Percentiles rank a stretch among this genome's conserved stretches.
These are phyloP conservation scores for Crithidia mellificae DNA, from an alignment of 208 protist genomes.

Conservation along the genomic window DNA sequence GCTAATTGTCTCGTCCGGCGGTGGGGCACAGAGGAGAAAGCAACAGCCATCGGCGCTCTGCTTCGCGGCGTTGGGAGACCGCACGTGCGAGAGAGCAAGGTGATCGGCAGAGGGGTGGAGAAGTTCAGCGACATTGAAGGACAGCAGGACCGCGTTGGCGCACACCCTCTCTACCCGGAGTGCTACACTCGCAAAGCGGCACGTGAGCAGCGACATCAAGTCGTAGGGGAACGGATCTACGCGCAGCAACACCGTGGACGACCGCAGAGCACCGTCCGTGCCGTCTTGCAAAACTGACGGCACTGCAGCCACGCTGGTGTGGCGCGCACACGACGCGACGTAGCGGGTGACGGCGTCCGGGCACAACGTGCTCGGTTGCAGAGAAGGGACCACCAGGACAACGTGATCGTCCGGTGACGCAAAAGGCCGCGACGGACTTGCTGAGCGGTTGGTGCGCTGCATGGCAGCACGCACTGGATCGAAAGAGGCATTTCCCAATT, in stretches of 20 bases:
- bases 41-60: conserved; percentile 2
- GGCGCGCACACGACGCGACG: neutral
- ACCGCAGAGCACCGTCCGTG: neutral
- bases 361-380: conserved; percentile 12
- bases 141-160: conserved; percentile 10
- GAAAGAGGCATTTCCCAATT: neutral
- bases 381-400: conserved; percentile 4
- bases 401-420: neutral
- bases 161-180: conserved; percentile 10
- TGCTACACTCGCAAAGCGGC: conserved; percentile 18
- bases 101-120: conserved; percentile 4
- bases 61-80: neutral
- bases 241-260: conserved; percentile 12
- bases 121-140: conserved; percentile 1
- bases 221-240: conserved; percentile 16
- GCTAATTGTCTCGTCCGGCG: neutral
- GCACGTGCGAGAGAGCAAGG: neutral
- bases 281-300: neutral
- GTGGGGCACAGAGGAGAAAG: conserved; percentile 14
- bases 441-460: neutral
- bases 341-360: neutral
- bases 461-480: neutral
- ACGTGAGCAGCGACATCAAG: conserved; percentile 17
- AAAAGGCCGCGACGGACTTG: neutral
- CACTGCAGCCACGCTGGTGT: neutral